Base-by-base conservation (phyloP, 345 rosid species). In the Euclidium syriacum region DNA sequence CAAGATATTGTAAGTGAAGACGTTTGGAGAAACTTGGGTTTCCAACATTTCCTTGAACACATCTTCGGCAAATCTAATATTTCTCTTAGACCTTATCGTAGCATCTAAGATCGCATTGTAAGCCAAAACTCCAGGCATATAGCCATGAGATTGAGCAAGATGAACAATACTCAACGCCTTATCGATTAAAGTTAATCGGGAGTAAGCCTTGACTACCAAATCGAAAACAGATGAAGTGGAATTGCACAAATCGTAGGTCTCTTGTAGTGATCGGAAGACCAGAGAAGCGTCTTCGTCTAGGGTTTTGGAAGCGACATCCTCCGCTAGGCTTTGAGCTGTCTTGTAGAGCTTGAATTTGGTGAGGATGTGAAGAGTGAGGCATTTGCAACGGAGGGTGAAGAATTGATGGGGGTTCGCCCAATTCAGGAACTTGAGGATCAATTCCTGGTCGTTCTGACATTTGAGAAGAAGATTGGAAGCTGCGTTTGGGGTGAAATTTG, bases 61-160 rank as follows among this genome's bases (percentile, higher is more conserved):
- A 67, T 79, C 75, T 73, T 88, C 80, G 26, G 80, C 88, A 32
- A 75, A 78, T 11, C 59, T 67, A 57, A 82, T 73, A 10, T 83
- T 79, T 59, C 65, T 73, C 52, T 53, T 79, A 50, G 80, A 73
- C 77, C 98, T 77, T 42, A 88, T 75, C 36, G 83, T 58, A 2
- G 95, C 83, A 70, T 91, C 98, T 44, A 91, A 58, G 7, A 91
- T 71, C 7, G 98, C 86, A 71, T 91, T 91, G 59, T 91, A 91
- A 1, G 96, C 81, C 55, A 91, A 76, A 33, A 85, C 84, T n/a
- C 98, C 98, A 23, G 96, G 98, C 96, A 91, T 86, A 22, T 85
- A 86, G 34, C 96, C 98, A 68, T 81, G 72, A 17, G 47, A 25
- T 53, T 84, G 81, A 14, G 95, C 95, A 19, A 80, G 70, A 74